Conservation (phyloP, 2,329 filamentous ascomycete genomes). For the Lecanicillium sp. region DNA sequence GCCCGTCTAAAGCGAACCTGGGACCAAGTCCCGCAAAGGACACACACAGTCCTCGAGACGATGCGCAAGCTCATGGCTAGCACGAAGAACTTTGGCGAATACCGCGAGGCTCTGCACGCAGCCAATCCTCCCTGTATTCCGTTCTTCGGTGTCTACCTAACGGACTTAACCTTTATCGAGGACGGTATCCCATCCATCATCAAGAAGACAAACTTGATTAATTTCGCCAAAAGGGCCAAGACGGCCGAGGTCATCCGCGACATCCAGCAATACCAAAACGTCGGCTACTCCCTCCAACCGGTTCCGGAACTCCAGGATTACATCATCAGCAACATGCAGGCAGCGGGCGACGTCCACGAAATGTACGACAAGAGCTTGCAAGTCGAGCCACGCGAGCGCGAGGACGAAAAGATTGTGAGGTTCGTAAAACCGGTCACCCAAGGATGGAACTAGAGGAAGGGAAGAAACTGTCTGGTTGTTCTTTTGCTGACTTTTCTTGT, state of each 20-base stretch:
- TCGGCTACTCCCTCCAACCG: constrained; percentile 85
- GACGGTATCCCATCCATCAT: constrained; percentile 94
- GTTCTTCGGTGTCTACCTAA: constrained; percentile 98
- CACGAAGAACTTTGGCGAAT: constrained; percentile 97
- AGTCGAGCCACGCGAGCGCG: constrained; percentile 89
- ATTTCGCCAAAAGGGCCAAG: constrained; percentile 97
- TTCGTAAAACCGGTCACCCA: constrained; percentile 44
- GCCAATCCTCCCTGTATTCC: constrained; percentile 96
- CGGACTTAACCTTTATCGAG: constrained; percentile 96
- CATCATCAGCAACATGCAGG: constrained; percentile 93
- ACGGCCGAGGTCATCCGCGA: constrained; percentile 97
- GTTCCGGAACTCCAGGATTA: constrained; percentile 94
- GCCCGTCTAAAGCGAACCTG: constrained; percentile 90
- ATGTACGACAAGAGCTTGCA: constrained; percentile 98
- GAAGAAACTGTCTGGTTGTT: background rate
- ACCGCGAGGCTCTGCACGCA: constrained; percentile 84
- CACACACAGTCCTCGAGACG: constrained; percentile 70
- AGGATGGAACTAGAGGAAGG: background rate
- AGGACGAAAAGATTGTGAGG: constrained; percentile 99
- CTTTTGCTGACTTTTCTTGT: constrained; percentile 8
- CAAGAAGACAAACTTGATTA: constrained; percentile 95
- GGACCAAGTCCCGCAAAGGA: constrained; percentile 85
- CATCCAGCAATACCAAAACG: constrained; percentile 97
- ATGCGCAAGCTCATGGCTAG: constrained; percentile 96
- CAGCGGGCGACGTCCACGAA: constrained; percentile 91